Base-by-base conservation (phyloP, 2,329 filamentous ascomycete species). In the Pseudohalonectria lignicola region DNA sequence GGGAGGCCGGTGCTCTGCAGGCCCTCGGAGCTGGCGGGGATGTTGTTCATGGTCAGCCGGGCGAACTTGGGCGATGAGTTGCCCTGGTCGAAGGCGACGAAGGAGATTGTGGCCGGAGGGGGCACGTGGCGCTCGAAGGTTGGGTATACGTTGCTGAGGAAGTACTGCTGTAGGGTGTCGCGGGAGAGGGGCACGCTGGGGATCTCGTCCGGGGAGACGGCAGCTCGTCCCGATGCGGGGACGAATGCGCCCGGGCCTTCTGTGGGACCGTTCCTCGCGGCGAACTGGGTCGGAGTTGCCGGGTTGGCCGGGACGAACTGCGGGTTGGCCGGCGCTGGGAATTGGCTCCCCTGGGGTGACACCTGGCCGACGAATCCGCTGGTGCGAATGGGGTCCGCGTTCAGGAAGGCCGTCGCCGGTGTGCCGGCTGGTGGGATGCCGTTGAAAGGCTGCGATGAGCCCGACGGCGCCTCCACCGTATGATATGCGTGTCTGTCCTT, bases 401-500 rank as follows among this genome's bases (percentile, higher is more conserved):
- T 80, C 37, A 80, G 53, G 56, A 76, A 82, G 49, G 68, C 61
- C 8, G 73, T 66, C 9, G 68, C 63, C 15, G 72, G 66, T 18
- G 67, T 67, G 21, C 69, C 74, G 10, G 66, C 63, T 18, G 73
- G 68, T 2, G 78, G 76, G 52, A 80, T 75, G 43, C 76, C 80
- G 54, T 81, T 80, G 62, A 83, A 84, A 10, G 76, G 64, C 52
- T 82, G 77, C 5, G 79, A 76, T 25, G 76, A 77, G 36, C 78
- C 76, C 5, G 69, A 69, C 11, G 79, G 70, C 17, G 83, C 76
- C 46, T 90, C 86, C 38, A 96, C 76, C 29, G 77, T 81, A 59
- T 96, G 90, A 59, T 94, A 84, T 45, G 88, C 90, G 62, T 96
- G 90, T 42, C 86, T 77, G 57, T 95, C 83, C 71, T 94, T 95